Evolutionary conservation across 2,329 filamentous ascomycete genomes (phyloP), one percentile per base, ranked within the genome.

Genomic region (Beauveria varroae): DNA sequence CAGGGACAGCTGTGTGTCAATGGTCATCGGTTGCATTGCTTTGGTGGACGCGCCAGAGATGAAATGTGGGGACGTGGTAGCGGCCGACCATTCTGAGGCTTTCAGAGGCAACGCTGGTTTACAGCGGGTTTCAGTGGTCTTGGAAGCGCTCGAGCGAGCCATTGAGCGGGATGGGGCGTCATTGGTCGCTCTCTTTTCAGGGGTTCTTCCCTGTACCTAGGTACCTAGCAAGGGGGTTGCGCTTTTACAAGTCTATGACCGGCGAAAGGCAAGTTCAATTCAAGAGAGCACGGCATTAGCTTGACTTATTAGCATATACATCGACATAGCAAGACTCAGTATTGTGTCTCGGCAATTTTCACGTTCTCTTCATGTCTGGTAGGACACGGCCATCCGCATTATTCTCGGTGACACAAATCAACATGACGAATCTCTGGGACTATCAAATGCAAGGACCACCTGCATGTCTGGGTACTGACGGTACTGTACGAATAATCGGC

Each of bases 41-140:
- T 40, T 49, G 20, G 43, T 30, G 9, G n/a, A n/a, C n/a, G 41
- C 43, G 43, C 20, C 43, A 40, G 40, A 57, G 57, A 59, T 59
- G 57, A 59, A 59, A 59, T 59, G 57, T 59, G 57, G 57, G 52
- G 37, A 41, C 10, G 50, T 28, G 46, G 34, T 16, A 37, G 34
- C 12, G 34, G 34, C 34, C 12, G 14, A 16, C 34, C 34, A 37
- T 37, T 37, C 34, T 24, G 22, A n/a, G 16, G 30, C 20, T 22
- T 40, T 20, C 50, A 52, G 50, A 14, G 28, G 34, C 12, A 26
- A 16, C 14, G 5, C 14, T 26, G 16, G 22, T n/a, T 41, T 26
- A 22, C 40, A 43, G 37, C 37, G 16, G 34, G 41, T 46, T 30
- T 16, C 26, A 44, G 41, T n/a, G n/a, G 41, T 40, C 14, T 34